These are phyloP conservation scores for Chlamydomonas applanata DNA, from an alignment of 139 green algal species.

Conservation along the genomic window DNA sequence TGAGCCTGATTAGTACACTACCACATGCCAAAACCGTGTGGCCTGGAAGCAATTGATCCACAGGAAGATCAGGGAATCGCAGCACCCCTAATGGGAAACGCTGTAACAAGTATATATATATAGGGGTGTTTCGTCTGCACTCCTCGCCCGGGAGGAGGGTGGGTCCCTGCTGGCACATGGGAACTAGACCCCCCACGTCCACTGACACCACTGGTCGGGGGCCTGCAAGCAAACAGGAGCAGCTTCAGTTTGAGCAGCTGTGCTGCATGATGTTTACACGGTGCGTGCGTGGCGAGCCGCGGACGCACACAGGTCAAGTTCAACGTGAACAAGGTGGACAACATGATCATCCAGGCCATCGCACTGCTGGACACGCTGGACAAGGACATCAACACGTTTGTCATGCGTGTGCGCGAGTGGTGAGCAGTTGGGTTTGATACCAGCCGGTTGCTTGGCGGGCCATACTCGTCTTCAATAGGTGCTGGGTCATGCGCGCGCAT, in stretches of 20 bases:
- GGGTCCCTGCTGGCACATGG: background rate
- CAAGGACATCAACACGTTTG: constrained; percentile 99
- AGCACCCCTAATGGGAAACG: too few relatives aligned
- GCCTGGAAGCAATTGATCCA: too few relatives aligned
- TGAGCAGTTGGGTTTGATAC: too few relatives aligned
- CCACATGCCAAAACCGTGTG: too few relatives aligned
- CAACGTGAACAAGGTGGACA: constrained; percentile 95
- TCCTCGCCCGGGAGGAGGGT: background rate
- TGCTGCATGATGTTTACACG: background rate
- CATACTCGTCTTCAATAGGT: too few relatives aligned
- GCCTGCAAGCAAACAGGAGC: background rate
- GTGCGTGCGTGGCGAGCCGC: background rate
- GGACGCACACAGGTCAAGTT: constrained; percentile 75
- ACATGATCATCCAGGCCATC: constrained; percentile 99
- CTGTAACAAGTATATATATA: too few relatives aligned
- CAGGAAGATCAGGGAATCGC: too few relatives aligned
- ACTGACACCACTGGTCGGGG: background rate
- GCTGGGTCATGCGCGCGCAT: too few relatives aligned
- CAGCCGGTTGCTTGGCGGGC: too few relatives aligned
- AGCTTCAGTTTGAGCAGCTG: background rate
- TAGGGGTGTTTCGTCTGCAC: background rate
- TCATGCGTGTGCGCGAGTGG: constrained; percentile 97
- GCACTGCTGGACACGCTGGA: constrained; percentile 96
- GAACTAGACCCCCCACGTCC: background rate
- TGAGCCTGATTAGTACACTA: too few relatives aligned